These are phyloP conservation scores for Fusarium virguliforme DNA, from an alignment of 2,329 filamentous ascomycete genomes.

Conservation along the genomic window DNA sequence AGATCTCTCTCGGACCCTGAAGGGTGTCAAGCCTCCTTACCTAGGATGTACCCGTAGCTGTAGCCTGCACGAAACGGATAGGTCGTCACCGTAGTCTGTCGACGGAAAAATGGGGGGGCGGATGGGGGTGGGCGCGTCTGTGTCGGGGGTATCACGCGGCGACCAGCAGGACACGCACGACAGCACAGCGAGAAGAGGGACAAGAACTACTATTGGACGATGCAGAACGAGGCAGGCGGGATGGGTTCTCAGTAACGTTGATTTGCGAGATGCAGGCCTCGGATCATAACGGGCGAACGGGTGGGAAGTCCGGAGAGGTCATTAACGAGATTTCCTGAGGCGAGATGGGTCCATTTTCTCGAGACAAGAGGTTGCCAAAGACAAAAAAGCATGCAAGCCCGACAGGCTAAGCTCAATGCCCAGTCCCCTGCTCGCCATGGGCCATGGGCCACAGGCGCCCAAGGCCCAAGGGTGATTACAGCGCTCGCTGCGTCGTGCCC, in stretches of 20 bases:
- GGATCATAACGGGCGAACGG: conserved; percentile 54
- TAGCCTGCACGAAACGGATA: conserved; percentile 31
- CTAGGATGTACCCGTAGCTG: conserved; percentile 38
- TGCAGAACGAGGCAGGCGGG: conserved; percentile 31
- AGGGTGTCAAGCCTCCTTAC: conserved; percentile 43
- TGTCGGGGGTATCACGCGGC: conserved; percentile 49
- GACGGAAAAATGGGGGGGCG: conserved; percentile 33
- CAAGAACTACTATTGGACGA: conserved; percentile 43
- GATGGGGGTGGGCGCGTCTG: conserved; percentile 33
- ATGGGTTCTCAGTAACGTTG: conserved; percentile 46
- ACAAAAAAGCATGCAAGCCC: conserved; percentile 48
- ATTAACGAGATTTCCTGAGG: conserved; percentile 50
- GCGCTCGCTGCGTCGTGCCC: conserved; percentile 49
- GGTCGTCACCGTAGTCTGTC: conserved; percentile 27
- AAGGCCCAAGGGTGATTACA: conserved; percentile 41
- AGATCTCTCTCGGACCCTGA: conserved; percentile 45
- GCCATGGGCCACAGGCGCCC: conserved; percentile 43
- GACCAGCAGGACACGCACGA: conserved; percentile 42
- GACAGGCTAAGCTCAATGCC: conserved; percentile 45
- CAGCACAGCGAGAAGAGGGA: conserved; percentile 44
- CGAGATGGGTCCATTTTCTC: conserved; percentile 43
- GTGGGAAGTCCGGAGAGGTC: conserved; percentile 54
- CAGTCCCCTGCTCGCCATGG: conserved; percentile 49
- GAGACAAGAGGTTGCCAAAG: conserved; percentile 21
- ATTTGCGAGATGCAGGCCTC: conserved; percentile 54